A percentile compares a stretch with the other conserved stretches of the same genome.
Conservation (phyloP, 2,329 filamentous ascomycete species). For the Cordyceps cateniannulata region DNA sequence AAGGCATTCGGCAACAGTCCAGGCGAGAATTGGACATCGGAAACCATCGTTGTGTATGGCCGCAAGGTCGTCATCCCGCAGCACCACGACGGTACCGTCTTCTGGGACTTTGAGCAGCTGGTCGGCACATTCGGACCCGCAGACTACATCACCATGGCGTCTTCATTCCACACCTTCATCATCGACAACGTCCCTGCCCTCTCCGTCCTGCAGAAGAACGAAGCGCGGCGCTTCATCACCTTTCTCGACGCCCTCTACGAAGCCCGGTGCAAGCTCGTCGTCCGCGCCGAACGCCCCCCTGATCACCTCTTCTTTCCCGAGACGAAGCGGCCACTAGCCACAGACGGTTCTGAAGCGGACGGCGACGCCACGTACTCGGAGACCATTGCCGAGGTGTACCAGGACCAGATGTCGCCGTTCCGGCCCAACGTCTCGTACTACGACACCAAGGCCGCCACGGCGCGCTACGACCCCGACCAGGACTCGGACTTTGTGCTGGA, state of each 20-base stretch:
- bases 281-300: slow-evolving; percentile 60
- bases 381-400: slow-evolving; percentile 61
- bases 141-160: slow-evolving; percentile 77
- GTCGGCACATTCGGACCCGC: slow-evolving; percentile 67
- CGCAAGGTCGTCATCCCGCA: slow-evolving; percentile 54
- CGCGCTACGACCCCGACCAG: slow-evolving; percentile 49
- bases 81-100: slow-evolving; percentile 49
- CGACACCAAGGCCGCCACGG: slow-evolving; percentile 36
- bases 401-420: slow-evolving; percentile 71
- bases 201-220: slow-evolving; percentile 65
- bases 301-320: slow-evolving; percentile 77
- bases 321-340: slow-evolving; percentile 17
- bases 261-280: slow-evolving; percentile 68
- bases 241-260: slow-evolving; percentile 77
- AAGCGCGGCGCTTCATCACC: slow-evolving; percentile 74
- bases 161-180: slow-evolving; percentile 72
- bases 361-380: slow-evolving; percentile 36
- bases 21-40: slow-evolving; percentile 34
- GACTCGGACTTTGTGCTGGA: slow-evolving; percentile 48
- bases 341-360: slow-evolving; percentile 5
- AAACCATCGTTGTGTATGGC: slow-evolving; percentile 52
- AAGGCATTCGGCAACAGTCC: slow-evolving; percentile 19
- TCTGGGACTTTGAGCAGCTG: slow-evolving; percentile 63
- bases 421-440: slow-evolving; percentile 71
- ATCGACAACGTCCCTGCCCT: slow-evolving; percentile 64